These are phyloP conservation scores for Pyrenophora graminea DNA, from an alignment of 2,329 filamentous ascomycete genomes.

Conservation along the genomic window DNA sequence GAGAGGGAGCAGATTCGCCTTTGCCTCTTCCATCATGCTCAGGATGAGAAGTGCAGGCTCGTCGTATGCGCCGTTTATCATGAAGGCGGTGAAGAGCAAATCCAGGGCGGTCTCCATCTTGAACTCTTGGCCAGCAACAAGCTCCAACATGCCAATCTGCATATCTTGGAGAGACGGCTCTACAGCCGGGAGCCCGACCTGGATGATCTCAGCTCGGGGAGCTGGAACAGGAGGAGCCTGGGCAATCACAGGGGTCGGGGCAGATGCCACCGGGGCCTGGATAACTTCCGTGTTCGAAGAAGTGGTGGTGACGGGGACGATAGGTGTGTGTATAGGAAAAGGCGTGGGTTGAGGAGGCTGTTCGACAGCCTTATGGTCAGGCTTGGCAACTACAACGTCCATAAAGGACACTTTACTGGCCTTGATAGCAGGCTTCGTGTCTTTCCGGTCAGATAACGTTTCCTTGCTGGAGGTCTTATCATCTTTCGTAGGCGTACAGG, in stretches of 20 bases:
- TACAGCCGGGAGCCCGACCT: background rate
- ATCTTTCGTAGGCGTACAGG: background rate
- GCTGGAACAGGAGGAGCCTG: background rate
- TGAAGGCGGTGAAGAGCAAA: background rate
- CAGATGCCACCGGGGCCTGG: background rate
- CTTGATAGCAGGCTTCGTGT: background rate
- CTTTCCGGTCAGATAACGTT: background rate
- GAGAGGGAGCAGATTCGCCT: background rate
- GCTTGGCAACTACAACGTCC: background rate
- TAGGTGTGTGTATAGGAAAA: background rate
- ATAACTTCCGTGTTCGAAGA: background rate
- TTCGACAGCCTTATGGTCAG: background rate
- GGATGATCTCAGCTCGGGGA: too few relatives aligned
- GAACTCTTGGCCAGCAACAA: background rate
- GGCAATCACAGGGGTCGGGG: too few relatives aligned
- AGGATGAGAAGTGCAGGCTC: background rate
- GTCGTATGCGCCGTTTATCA: background rate
- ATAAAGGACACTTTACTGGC: background rate
- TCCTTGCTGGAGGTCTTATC: background rate
- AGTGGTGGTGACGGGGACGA: background rate
- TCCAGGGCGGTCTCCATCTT: background rate
- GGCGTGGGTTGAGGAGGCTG: background rate
- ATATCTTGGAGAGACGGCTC: background rate
- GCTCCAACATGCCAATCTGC: background rate
- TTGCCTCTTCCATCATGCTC: background rate